Evolutionary conservation across 306 rosid genomes (phyloP).

Genomic region (Carpinus fangiana): DNA sequence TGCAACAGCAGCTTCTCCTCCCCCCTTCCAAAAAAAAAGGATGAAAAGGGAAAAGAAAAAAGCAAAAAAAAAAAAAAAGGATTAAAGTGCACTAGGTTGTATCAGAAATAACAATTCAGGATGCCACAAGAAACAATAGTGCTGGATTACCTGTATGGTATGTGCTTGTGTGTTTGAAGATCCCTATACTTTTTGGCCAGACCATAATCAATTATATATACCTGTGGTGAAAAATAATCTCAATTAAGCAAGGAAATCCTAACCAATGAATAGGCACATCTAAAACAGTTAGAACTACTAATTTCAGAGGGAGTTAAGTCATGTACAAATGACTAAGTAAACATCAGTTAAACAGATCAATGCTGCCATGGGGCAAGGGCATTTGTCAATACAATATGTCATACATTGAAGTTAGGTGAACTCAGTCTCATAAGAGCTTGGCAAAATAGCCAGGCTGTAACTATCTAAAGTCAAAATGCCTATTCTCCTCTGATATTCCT

Average conservation of each 20-base stretch:
- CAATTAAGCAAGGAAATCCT: constrained; percentile 23
- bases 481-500: background rate
- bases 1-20: too few species aligned
- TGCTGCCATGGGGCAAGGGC: background rate
- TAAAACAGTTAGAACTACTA: background rate
- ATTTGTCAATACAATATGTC: background rate
- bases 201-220: constrained; percentile 94
- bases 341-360: background rate
- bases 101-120: background rate
- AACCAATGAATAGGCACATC: background rate
- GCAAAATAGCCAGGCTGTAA: background rate
- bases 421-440: background rate
- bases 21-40: too few species aligned
- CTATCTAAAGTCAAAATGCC: background rate
- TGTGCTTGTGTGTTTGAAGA: constrained; percentile 98
- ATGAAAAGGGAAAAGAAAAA: too few species aligned
- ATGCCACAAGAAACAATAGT: constrained; percentile 23
- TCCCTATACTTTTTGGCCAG: constrained; percentile 93
- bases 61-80: too few species aligned
- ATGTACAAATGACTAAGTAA: background rate
- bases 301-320: background rate
- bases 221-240: constrained; percentile 49
- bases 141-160: constrained; percentile 81
- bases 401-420: background rate
- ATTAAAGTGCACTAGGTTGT: background rate